These are phyloP conservation scores for Aspergillus candidus DNA, from an alignment of 2,329 filamentous ascomycete genomes.

Conservation along the genomic window DNA sequence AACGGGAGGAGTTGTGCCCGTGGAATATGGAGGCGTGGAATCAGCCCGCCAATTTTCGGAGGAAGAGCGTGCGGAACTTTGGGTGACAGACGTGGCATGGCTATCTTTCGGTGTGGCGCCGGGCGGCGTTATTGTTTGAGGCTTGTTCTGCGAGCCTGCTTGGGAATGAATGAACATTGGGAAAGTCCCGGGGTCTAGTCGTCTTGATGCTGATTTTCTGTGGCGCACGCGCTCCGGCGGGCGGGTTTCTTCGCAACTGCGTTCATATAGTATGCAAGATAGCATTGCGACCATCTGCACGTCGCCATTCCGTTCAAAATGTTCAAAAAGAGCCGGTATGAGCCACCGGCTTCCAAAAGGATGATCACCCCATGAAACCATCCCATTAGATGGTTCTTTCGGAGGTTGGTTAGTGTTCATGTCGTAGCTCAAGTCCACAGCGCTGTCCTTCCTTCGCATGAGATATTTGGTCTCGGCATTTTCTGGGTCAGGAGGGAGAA, in stretches of 20 bases:
- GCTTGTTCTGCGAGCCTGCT: slow-evolving; percentile 38
- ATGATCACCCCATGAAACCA: slow-evolving; percentile 53
- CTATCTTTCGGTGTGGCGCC: slow-evolving; percentile 31
- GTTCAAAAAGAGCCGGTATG: slow-evolving; percentile 51
- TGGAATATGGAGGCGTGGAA: slow-evolving; percentile 48
- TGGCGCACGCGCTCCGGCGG: slow-evolving; percentile 16
- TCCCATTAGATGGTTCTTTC: slow-evolving; percentile 36
- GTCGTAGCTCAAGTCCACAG: slow-evolving; percentile 28
- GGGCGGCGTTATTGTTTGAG: slow-evolving; percentile 31
- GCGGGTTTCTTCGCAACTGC: slow-evolving; percentile 37
- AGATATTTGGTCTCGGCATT: slow-evolving; percentile 59
- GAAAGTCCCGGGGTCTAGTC: slow-evolving; percentile 40
- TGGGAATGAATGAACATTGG: slow-evolving; percentile 44
- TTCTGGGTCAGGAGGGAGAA: slow-evolving; percentile 55
- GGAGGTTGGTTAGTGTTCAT: slow-evolving; percentile 27
- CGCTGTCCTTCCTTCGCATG: slow-evolving; percentile 32
- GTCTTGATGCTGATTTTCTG: slow-evolving; percentile 25
- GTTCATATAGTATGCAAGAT: slow-evolving; percentile 53
- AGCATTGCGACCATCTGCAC: slow-evolving; percentile 62
- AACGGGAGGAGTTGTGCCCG: slow-evolving; percentile 47
- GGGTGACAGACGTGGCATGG: slow-evolving; percentile 26
- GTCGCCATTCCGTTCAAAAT: slow-evolving; percentile 57
- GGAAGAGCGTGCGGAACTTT: slow-evolving; percentile 47
- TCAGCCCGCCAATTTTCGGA: slow-evolving; percentile 47
- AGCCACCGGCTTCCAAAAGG: slow-evolving; percentile 52